A percentile compares a stretch with the other conserved stretches of the same genome.
Conservation (phyloP, 202 grass and related monocot species). For the Alloteropsis angusta region DNA sequence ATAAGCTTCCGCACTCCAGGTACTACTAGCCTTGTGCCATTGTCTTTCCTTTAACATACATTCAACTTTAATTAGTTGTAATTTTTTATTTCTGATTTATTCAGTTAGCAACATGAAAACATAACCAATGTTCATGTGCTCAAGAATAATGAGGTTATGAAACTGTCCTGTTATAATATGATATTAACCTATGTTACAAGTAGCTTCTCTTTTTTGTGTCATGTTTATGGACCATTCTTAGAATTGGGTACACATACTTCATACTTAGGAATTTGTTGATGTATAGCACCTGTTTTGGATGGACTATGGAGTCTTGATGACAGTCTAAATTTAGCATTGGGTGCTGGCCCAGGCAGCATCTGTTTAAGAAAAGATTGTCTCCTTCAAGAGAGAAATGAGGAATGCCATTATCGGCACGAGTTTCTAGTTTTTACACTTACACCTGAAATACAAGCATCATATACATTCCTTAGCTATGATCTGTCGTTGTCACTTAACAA, state of each 20-base stretch:
- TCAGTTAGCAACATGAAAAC: not conserved
- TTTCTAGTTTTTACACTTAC: not conserved
- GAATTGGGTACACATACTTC: not conserved
- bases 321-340: not conserved
- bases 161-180: not conserved
- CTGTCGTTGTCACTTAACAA: not conserved
- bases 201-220: not conserved
- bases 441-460: not conserved
- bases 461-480: not conserved
- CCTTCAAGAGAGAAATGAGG: not conserved
- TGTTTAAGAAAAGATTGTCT: not conserved
- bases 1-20: slow-evolving; percentile 1
- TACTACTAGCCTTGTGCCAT: not conserved
- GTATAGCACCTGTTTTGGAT: not conserved
- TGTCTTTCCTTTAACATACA: not conserved
- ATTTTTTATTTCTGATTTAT: not conserved
- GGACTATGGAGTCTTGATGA: not conserved
- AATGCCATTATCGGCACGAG: not conserved
- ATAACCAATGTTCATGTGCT: not conserved
- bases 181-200: not conserved
- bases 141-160: not conserved
- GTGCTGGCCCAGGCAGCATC: not conserved
- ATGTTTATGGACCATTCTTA: not conserved
- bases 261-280: not conserved
- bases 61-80: not conserved